Percentiles rank a stretch among this genome's conserved stretches.
Evolutionary conservation across 352 stramenopile genomes (phyloP).

Genomic region (Phytophthora sansomeana): DNA sequence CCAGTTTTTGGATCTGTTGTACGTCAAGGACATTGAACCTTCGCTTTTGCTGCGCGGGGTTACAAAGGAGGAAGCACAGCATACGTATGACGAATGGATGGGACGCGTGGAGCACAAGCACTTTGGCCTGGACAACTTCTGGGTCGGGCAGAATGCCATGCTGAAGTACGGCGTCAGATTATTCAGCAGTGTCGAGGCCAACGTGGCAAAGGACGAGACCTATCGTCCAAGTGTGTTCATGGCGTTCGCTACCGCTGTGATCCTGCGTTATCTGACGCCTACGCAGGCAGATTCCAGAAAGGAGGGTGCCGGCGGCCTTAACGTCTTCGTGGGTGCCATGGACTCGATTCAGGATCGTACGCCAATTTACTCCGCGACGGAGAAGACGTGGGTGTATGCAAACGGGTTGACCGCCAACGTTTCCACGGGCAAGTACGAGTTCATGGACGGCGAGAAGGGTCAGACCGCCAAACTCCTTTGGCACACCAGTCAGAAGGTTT

Average conservation of each 20-base stretch:
- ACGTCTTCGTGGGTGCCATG: slow-evolving; percentile 59
- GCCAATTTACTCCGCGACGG: slow-evolving; percentile 37
- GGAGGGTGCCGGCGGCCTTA: slow-evolving; percentile 12
- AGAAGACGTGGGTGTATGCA: slow-evolving; percentile 62
- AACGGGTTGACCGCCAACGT: slow-evolving; percentile 56
- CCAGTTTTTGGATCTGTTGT: slow-evolving; percentile 85
- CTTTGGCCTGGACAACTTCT: slow-evolving; percentile 95
- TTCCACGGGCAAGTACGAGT: slow-evolving; percentile 69
- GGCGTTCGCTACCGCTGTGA: slow-evolving; percentile 56
- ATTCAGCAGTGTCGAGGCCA: slow-evolving; percentile 39
- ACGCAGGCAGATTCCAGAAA: slow-evolving; percentile 38
- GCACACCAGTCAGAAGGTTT: slow-evolving; percentile 32
- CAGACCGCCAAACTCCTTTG: slow-evolving; percentile 38
- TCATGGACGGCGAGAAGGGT: slow-evolving; percentile 54
- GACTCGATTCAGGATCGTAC: slow-evolving; percentile 52
- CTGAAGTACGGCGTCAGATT: slow-evolving; percentile 59
- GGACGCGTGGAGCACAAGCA: slow-evolving; percentile 72
- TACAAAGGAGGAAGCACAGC: slow-evolving; percentile 41
- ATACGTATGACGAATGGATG: slow-evolving; percentile 89
- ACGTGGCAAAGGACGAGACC: slow-evolving; percentile 32
- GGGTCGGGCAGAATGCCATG: slow-evolving; percentile 92
- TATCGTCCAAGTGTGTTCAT: slow-evolving; percentile 52
- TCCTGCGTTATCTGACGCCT: slow-evolving; percentile 67
- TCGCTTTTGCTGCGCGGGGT: slow-evolving; percentile 48
- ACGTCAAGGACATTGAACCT: slow-evolving; percentile 79